These are phyloP conservation scores for Maudiozyma bulderi DNA, from an alignment of 805 yeast genomes.

Conservation along the genomic window DNA sequence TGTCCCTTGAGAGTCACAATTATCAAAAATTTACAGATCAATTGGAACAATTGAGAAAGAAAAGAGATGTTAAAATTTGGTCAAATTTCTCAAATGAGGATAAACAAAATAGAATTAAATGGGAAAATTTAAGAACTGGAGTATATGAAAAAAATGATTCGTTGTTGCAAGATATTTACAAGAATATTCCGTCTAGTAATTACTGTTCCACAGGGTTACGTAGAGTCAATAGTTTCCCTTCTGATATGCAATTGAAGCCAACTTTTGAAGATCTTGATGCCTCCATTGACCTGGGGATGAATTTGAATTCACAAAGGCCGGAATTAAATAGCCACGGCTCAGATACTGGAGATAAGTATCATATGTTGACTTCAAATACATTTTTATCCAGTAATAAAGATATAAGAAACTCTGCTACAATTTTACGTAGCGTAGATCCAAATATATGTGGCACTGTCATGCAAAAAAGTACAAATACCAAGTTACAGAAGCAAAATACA, in stretches of 20 bases:
- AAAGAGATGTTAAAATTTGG: constrained; percentile 22
- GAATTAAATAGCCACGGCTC: too few relatives aligned
- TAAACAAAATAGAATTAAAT: constrained; percentile 16
- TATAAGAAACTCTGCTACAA: too few relatives aligned
- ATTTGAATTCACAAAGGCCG: background rate
- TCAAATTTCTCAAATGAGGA: constrained; percentile 13
- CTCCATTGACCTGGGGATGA: background rate
- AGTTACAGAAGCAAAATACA: too few relatives aligned
- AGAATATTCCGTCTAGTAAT: constrained; percentile 5
- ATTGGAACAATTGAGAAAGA: constrained; percentile 16
- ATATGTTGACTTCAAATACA: too few relatives aligned
- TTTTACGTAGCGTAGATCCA: too few relatives aligned
- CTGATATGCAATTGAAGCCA: background rate
- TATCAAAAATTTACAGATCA: constrained; percentile 13
- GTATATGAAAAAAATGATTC: constrained; percentile 18
- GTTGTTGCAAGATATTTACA: constrained; percentile 13
- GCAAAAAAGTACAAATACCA: too few relatives aligned
- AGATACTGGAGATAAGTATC: too few relatives aligned
- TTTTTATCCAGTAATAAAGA: too few relatives aligned
- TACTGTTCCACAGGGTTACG: constrained; percentile 1
- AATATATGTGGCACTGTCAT: too few relatives aligned
- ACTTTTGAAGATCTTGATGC: constrained; percentile 5
- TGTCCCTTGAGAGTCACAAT: constrained; percentile 11
- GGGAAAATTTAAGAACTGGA: constrained; percentile 20
- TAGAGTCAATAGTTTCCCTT: background rate